Evolutionary conservation across 73 alveolate species (phyloP).

Genomic region (Tetrahymena borealis): DNA sequence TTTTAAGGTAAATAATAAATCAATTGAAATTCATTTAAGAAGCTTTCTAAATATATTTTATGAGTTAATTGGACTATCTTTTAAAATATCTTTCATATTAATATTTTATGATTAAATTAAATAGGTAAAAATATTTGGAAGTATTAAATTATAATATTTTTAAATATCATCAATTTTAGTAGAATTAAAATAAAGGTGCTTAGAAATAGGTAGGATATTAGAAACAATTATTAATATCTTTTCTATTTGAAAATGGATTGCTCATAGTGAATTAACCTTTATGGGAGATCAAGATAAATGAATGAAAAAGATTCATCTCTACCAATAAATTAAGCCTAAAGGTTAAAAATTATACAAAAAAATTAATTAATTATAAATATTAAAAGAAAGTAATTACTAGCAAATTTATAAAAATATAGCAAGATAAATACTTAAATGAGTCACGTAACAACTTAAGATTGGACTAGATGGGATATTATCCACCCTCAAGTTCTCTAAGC

Average conservation of each 20-base stretch:
- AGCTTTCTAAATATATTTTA: too few relatives aligned
- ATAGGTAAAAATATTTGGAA: too few relatives aligned
- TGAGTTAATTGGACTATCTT: too few relatives aligned
- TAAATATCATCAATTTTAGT: too few relatives aligned
- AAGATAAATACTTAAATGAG: neutral
- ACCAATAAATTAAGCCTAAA: neutral
- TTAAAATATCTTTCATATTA: too few relatives aligned
- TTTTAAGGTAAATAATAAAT: too few relatives aligned
- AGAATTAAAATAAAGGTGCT: too few relatives aligned
- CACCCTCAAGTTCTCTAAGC: conserved; percentile 6
- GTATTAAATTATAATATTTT: too few relatives aligned
- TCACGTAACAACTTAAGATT: neutral
- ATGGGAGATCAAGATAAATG: neutral
- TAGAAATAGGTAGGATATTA: too few relatives aligned
- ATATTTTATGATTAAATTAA: too few relatives aligned
- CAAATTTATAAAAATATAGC: neutral
- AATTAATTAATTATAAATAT: neutral
- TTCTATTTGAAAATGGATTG: neutral
- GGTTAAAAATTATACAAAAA: neutral
- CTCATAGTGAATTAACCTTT: neutral
- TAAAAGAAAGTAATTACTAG: neutral
- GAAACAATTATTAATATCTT: too few relatives aligned
- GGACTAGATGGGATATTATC: conserved; percentile 32
- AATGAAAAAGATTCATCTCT: neutral
- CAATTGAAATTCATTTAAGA: too few relatives aligned